Base-by-base conservation (phyloP, 768 basidiomycete species). In the Mycena vulgaris region DNA sequence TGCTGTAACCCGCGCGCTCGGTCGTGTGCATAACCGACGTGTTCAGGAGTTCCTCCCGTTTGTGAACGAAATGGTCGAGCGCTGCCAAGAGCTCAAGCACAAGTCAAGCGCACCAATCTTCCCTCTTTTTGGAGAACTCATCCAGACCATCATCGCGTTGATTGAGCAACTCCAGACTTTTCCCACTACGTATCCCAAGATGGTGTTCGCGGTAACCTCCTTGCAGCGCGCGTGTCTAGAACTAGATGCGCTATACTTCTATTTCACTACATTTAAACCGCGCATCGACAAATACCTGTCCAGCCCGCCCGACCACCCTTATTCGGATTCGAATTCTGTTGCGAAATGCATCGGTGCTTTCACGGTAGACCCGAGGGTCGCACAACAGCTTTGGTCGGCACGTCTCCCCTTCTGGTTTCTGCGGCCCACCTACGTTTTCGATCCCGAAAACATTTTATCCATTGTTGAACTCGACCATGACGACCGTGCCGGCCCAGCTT, bases 131-230 rank as follows among this genome's bases (percentile, higher is more conserved):
- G 33, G 48, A 4, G 7, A 51, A 21, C 48, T 62, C 3, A 51
- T 28, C 2, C 19, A 51, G 8, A 5, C 31, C 4, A 28, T 62
- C 1, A 23, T 62, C 33, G 23, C 28, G 25, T 51, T 33, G 60
- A 1, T 53, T 2, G 62, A 63, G 62, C 62, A 63, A 39, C 39
- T 63, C 17, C 51, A 53, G 35, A 40, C 8, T 3, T 48, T 62
- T 17, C 61, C 47, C 11, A 63, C 61, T 1, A 63, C 61, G 2
- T 63, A 21, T 37, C 10, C 9, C 25, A 52, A 63, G 11, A 63
- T 52, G 61, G 3, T 51, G 8, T 63, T 63, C 11, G 27, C 21
- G 3, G 39, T 63, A 1, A 53, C 62, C 13, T 63, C 62, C 2
- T 14, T 63, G 10, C 62, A 63, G 25, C 39, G 51, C 21, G 14